A percentile compares a stretch with the other conserved stretches of the same genome.
Conservation (phyloP, 2,329 filamentous ascomycete genomes). For the Aspergillus ustus region DNA sequence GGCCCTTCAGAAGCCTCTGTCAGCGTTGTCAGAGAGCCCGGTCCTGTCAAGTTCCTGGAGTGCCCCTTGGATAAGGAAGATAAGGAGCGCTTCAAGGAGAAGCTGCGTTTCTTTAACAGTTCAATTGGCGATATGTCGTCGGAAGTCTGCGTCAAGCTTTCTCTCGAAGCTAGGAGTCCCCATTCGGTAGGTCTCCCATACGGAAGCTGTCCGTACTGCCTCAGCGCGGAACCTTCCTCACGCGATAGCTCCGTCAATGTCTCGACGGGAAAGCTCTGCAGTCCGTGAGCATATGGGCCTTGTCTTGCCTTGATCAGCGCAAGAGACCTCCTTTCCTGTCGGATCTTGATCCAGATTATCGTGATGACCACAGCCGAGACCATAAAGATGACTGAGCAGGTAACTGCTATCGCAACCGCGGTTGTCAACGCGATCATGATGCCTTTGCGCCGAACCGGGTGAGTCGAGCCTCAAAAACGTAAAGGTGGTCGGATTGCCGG, state of each 20-base stretch:
- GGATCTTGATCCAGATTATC: constrained; percentile 41
- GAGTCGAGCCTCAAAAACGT: neutral
- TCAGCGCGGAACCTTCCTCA: constrained; percentile 37
- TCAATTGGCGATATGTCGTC: constrained; percentile 28
- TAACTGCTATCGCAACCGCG: constrained; percentile 42
- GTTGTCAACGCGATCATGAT: constrained; percentile 40
- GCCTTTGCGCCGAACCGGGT: neutral
- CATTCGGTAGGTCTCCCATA: constrained; percentile 42
- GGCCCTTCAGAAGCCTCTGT: constrained; percentile 33
- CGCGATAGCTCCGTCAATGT: constrained; percentile 38
- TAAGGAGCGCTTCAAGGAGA: constrained; percentile 40
- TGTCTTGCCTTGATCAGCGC: constrained; percentile 30
- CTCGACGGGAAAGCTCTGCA: constrained; percentile 32
- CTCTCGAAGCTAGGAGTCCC: constrained; percentile 38
- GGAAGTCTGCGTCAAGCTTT: constrained; percentile 31
- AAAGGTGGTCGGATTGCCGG: neutral
- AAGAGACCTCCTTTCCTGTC: constrained; percentile 38
- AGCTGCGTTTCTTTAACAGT: constrained; percentile 35
- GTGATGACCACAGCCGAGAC: constrained; percentile 37
- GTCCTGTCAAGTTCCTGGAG: constrained; percentile 33
- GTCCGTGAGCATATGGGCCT: constrained; percentile 24
- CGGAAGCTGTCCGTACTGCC: constrained; percentile 40
- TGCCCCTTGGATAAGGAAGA: constrained; percentile 34
- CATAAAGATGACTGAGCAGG: constrained; percentile 39
- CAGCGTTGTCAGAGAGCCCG: constrained; percentile 39